Evolutionary conservation across 139 green algal genomes (phyloP).

Genomic region (Asterochloris erici): DNA sequence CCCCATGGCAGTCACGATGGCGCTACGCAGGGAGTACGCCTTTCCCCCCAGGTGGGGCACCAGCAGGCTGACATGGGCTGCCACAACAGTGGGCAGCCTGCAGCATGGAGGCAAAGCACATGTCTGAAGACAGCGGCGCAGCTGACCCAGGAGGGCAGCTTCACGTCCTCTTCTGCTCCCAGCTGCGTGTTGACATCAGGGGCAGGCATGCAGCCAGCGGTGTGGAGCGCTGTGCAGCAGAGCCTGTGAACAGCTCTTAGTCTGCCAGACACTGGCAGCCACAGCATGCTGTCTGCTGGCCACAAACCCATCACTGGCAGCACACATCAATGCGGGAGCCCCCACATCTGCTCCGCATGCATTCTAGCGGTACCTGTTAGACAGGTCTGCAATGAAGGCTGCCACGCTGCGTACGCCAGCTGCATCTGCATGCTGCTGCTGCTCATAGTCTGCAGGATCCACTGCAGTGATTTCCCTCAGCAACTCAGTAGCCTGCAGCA

Average conservation of each 20-base stretch:
- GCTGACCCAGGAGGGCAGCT: background rate
- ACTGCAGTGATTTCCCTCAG: slow-evolving; percentile 62
- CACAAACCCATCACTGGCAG: background rate
- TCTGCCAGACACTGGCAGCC: too few species aligned
- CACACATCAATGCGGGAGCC: background rate
- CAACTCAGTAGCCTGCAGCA: slow-evolving; percentile 52
- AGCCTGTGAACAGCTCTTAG: too few species aligned
- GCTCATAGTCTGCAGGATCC: slow-evolving; percentile 55
- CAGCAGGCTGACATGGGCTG: slow-evolving; percentile 47
- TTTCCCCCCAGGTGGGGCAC: slow-evolving; percentile 68
- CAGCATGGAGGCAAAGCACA: background rate
- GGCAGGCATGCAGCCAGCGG: too few species aligned
- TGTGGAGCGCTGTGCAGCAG: too few species aligned
- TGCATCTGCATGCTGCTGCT: slow-evolving; percentile 48
- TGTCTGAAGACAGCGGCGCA: background rate
- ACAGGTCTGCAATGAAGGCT: slow-evolving; percentile 58
- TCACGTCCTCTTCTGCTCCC: background rate
- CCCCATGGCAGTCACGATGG: slow-evolving; percentile 64
- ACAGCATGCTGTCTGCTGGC: too few species aligned
- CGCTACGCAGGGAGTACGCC: slow-evolving; percentile 63
- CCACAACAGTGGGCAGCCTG: slow-evolving; percentile 39
- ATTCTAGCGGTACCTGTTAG: slow-evolving; percentile 10
- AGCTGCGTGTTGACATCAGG: too few species aligned
- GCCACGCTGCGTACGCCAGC: slow-evolving; percentile 49
- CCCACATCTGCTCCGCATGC: background rate